Base-by-base conservation (phyloP, 2,329 filamentous ascomycete genomes). In the Xylaria digitata region DNA sequence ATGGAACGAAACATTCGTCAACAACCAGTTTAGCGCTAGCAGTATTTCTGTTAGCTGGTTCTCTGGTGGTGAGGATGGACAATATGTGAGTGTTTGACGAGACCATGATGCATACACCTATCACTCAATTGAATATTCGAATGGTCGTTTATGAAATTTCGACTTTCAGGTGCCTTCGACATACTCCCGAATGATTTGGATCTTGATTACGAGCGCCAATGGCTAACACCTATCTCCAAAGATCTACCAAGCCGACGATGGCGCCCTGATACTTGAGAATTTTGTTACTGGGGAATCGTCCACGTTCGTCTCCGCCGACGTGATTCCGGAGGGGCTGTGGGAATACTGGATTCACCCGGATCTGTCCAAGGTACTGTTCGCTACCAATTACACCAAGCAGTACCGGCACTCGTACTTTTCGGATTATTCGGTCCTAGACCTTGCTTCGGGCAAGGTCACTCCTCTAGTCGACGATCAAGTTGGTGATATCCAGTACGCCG, bases 341-440 rank as follows among this genome's bases (percentile, higher is more conserved):
- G 85, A 87, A 49, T 91, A 88, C 76, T 88, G 83, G 79, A 88
- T 92, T 70, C 87, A 86, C 46, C 79, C 86, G 1, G 87, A 90
- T 72, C 81, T 85, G 6, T 83, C 82, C 23, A 84, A 84, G 60
- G 83, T 92, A 0, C 78, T 92, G 19, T 87, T 89, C 79, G 83
- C 89, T 1, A 83, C 87, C 61, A 91, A 92, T 73, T 84, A 87
- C 75, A 91, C 87, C 15, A 90, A 90, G 77, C 85, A 90, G 75
- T 91, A 92, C 73, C 86, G 90, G 1, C 80, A 91, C 78, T 90
- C 89, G 6, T 91, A 89, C 77, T 89, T 88, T 74, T 86, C 89
- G 40, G 84, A 91, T 75, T 92, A 92, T 76, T 84, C 87, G 50
- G 79, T 92, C 21, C 83, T 89, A 53, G 86, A 91, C 69, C 84